Evolutionary conservation across 257 asterid species (phyloP).

Genomic region (Nyctanthes arbortristis): DNA sequence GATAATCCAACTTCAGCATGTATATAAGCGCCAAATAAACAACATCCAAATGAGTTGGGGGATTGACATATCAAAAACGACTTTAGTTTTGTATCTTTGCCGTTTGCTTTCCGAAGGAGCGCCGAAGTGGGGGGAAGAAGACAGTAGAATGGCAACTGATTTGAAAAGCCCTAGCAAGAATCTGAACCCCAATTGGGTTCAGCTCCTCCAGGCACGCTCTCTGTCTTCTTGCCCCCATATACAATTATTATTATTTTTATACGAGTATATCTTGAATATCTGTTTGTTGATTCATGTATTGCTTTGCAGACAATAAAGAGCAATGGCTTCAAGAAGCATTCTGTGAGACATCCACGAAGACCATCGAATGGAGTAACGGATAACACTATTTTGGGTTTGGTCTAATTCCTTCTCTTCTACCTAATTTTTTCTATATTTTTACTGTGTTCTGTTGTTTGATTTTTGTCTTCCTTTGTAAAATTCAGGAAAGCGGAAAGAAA

Average conservation of each 20-base stretch:
- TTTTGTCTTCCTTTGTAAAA: no score
- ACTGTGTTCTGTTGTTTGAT: constrained; percentile 7
- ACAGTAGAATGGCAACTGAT: constrained; percentile 37
- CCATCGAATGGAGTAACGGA: constrained; percentile 33
- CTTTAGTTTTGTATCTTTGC: no score
- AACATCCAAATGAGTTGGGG: no score
- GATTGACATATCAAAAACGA: no score
- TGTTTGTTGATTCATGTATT: neutral
- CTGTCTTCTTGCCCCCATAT: neutral
- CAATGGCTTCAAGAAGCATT: constrained; percentile 49
- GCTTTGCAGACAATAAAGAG: constrained; percentile 65
- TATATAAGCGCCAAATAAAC: no score
- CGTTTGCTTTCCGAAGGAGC: neutral
- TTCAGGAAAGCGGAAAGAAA: constrained; percentile 85
- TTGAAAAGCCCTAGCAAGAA: constrained; percentile 57
- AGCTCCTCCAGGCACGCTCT: constrained; percentile 60
- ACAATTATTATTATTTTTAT: neutral
- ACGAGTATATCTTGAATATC: constrained; percentile 1
- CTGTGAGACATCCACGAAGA: constrained; percentile 32
- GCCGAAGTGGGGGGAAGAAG: constrained; percentile 15
- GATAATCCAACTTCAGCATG: no score
- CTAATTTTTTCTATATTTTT: constrained; percentile 1
- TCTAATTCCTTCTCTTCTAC: neutral
- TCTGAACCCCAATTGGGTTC: constrained; percentile 93
- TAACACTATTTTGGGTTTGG: constrained; percentile 48